phyloP scores from a whole-genome alignment of 2,329 filamentous ascomycete species.

The Zymoseptoria ardabiliae region DNA sequence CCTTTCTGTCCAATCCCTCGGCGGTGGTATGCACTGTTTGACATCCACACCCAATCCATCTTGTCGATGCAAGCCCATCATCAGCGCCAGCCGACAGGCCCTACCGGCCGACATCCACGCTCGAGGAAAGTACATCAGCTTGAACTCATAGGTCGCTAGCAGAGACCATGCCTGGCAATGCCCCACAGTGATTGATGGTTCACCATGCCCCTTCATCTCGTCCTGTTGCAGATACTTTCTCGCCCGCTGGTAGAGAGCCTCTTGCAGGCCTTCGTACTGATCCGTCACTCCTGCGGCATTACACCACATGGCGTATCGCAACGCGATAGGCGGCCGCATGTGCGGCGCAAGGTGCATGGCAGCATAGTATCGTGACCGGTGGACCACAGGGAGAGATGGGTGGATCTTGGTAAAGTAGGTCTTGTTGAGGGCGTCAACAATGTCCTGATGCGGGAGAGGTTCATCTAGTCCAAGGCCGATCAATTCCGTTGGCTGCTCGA shows the following conservation, averaged over 20 bases:
- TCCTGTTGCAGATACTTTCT: conserved; percentile 86
- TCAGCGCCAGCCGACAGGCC: conserved; percentile 72
- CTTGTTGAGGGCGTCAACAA: conserved; percentile 79
- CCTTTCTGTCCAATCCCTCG: conserved; percentile 86
- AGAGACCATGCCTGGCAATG: conserved; percentile 82
- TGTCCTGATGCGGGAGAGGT: conserved; percentile 66
- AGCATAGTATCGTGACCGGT: conserved; percentile 77
- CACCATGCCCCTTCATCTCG: conserved; percentile 86
- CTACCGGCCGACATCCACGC: conserved; percentile 90
- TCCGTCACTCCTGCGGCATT: conserved; percentile 78
- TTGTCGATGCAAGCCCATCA: conserved; percentile 86
- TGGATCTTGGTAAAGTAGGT: conserved; percentile 90
- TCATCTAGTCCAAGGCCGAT: conserved; percentile 77
- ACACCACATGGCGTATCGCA: conserved; percentile 96
- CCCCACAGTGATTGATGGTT: conserved; percentile 75
- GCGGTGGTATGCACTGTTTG: conserved; percentile 79
- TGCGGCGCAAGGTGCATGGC: conserved; percentile 84
- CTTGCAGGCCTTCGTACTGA: conserved; percentile 70
- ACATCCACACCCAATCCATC: conserved; percentile 80
- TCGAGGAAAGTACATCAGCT: conserved; percentile 92
- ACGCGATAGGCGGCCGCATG: conserved; percentile 75
- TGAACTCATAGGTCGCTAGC: conserved; percentile 82
- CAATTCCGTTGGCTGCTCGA: conserved; percentile 70
- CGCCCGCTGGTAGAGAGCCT: conserved; percentile 82
- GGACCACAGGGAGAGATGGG: conserved; percentile 78